These are phyloP conservation scores for Phytophthora cryptogea DNA, from an alignment of 352 stramenopile species.

Conservation along the genomic window DNA sequence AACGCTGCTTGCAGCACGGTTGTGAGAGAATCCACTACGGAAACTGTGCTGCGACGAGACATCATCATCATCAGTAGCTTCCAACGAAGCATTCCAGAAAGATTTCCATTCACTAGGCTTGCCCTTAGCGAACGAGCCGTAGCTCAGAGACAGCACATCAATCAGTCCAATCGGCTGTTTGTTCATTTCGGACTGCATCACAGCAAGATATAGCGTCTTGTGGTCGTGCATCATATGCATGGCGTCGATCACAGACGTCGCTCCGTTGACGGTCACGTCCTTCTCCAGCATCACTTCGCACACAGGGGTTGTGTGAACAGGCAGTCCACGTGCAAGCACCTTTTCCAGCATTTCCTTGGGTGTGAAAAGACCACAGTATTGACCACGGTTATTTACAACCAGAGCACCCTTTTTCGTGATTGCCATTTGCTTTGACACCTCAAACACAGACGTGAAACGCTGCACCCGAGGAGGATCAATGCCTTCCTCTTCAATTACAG, in stretches of 20 bases:
- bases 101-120: slow-evolving; percentile 86
- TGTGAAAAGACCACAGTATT: slow-evolving; percentile 96
- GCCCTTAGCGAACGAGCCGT: slow-evolving; percentile 89
- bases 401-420: slow-evolving; percentile 94
- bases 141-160: slow-evolving; percentile 88
- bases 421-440: slow-evolving; percentile 94
- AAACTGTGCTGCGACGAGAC: slow-evolving; percentile 84
- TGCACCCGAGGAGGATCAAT: slow-evolving; percentile 79
- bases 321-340: slow-evolving; percentile 92
- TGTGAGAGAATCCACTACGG: slow-evolving; percentile 74
- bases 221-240: slow-evolving; percentile 91
- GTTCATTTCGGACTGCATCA: slow-evolving; percentile 74
- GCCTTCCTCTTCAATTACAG: slow-evolving; percentile 80
- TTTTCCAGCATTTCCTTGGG: slow-evolving; percentile 98
- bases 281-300: slow-evolving; percentile 91
- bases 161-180: slow-evolving; percentile 79
- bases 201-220: slow-evolving; percentile 84
- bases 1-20: slow-evolving; percentile 39
- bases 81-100: slow-evolving; percentile 91
- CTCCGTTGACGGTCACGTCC: slow-evolving; percentile 67
- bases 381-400: slow-evolving; percentile 92
- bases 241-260: slow-evolving; percentile 79
- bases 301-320: slow-evolving; percentile 92
- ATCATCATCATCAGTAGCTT: slow-evolving; percentile 75
- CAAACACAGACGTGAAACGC: slow-evolving; percentile 91